phyloP scores from a whole-genome alignment of 768 basidiomycete species.

The Heimioporus sp. region DNA sequence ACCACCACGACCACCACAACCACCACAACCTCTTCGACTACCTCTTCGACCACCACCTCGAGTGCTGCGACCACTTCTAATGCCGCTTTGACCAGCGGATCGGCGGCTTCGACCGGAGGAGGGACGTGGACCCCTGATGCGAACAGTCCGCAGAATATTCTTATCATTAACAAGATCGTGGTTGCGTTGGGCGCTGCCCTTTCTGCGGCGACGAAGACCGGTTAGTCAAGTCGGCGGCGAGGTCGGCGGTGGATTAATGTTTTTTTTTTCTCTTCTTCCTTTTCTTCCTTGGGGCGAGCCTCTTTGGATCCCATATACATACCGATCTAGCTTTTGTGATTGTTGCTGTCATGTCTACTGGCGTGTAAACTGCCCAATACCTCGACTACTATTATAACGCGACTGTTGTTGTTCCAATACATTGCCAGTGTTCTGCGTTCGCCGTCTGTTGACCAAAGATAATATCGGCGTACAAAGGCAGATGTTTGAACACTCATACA shows the following conservation, averaged over 20 bases:
- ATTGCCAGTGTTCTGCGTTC: too few species aligned
- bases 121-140: constrained; percentile 32
- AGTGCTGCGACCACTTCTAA: constrained; percentile 18
- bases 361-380: constrained; percentile 22
- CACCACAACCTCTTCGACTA: constrained; percentile 7
- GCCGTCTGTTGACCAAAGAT: too few species aligned
- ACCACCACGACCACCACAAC: constrained; percentile 28
- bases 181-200: constrained; percentile 31
- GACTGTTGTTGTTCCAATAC: too few species aligned
- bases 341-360: constrained; percentile 4
- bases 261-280: neutral
- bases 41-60: constrained; percentile 21
- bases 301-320: neutral
- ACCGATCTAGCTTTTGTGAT: neutral
- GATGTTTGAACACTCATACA: too few species aligned
- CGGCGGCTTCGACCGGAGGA: constrained; percentile 23
- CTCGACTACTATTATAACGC: neutral
- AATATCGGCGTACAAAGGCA: too few species aligned
- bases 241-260: too few species aligned
- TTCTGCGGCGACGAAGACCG: neutral
- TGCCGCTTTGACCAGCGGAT: constrained; percentile 22
- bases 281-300: constrained; percentile 8
- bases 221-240: neutral
- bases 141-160: constrained; percentile 32
- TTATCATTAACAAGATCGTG: constrained; percentile 35